phyloP scores from a whole-genome alignment of 371 early-diverging fungal genomes.

The Mortierella sp. region DNA sequence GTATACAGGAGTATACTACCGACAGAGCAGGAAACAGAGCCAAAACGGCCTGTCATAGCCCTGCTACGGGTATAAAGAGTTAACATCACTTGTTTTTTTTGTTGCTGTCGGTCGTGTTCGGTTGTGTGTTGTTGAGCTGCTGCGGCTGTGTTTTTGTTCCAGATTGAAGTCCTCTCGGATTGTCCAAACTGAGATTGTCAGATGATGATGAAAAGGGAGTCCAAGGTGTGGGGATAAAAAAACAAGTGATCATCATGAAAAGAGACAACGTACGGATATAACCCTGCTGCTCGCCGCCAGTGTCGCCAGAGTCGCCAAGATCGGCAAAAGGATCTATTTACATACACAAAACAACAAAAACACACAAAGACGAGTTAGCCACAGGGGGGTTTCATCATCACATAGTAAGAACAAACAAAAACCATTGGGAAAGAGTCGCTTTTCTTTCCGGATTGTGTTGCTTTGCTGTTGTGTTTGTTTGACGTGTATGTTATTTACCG shows the following conservation, averaged over 20 bases:
- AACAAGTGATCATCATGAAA: not conserved
- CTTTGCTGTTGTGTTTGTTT: not conserved
- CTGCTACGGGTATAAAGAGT: slow-evolving; percentile 44
- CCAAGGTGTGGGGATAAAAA: not conserved
- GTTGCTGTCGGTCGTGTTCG: slow-evolving; percentile 22
- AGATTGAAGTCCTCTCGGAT: not conserved
- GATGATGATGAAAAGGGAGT: not conserved
- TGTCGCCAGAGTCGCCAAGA: slow-evolving; percentile 77
- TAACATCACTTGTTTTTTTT: slow-evolving; percentile 57
- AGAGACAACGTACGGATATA: slow-evolving; percentile 80
- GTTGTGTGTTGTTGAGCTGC: not conserved
- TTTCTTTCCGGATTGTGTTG: not conserved
- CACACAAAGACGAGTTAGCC: too few species aligned
- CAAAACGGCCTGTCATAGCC: slow-evolving; percentile 53
- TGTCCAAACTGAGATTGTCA: not conserved
- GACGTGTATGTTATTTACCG: slow-evolving; percentile 18
- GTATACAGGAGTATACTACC: slow-evolving; percentile 51
- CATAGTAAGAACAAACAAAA: too few species aligned
- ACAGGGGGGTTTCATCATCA: too few species aligned
- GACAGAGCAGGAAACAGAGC: slow-evolving; percentile 50
- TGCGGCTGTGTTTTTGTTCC: not conserved
- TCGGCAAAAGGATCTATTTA: slow-evolving; percentile 86
- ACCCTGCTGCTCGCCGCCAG: slow-evolving; percentile 64
- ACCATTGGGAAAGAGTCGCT: too few species aligned
- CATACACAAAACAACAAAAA: not conserved